Percentiles rank a stretch among this genome's conserved stretches.
These are phyloP conservation scores for Alternaria arborescens DNA, from an alignment of 2,329 filamentous ascomycete genomes.

Conservation along the genomic window DNA sequence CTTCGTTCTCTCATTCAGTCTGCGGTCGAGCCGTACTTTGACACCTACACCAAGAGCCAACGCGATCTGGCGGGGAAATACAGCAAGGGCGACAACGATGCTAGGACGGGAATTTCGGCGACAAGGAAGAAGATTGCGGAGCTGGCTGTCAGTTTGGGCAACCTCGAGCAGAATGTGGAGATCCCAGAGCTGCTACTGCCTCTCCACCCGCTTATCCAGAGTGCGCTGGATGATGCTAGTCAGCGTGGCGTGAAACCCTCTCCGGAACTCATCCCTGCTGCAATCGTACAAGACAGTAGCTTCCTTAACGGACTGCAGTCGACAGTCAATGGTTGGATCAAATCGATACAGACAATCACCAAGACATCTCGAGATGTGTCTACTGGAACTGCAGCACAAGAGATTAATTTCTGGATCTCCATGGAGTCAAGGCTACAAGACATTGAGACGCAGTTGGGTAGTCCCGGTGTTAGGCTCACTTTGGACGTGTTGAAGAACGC, in stretches of 20 bases:
- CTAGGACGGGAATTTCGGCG: slow-evolving; percentile 94
- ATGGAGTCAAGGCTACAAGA: slow-evolving; percentile 94
- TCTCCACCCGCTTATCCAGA: slow-evolving; percentile 88
- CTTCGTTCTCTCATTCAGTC: slow-evolving; percentile 91
- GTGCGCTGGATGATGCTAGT: slow-evolving; percentile 80
- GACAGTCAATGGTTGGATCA: slow-evolving; percentile 97
- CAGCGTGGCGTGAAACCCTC: slow-evolving; percentile 72
- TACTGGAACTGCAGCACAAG: slow-evolving; percentile 84
- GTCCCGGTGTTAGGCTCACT: slow-evolving; percentile 88
- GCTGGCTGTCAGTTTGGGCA: slow-evolving; percentile 85
- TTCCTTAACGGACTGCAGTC: slow-evolving; percentile 95
- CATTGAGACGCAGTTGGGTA: slow-evolving; percentile 87
- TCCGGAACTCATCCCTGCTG: slow-evolving; percentile 77
- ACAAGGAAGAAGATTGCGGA: slow-evolving; percentile 98
- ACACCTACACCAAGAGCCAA: slow-evolving; percentile 83
- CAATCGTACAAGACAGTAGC: slow-evolving; percentile 84
- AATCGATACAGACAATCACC: slow-evolving; percentile 95
- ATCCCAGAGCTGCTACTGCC: slow-evolving; percentile 90
- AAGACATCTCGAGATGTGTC: slow-evolving; percentile 88
- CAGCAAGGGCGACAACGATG: slow-evolving; percentile 82
- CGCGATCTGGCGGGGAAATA: slow-evolving; percentile 58
- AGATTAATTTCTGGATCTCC: slow-evolving; percentile 98
- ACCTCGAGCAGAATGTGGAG: slow-evolving; percentile 97
- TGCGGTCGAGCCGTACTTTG: slow-evolving; percentile 93
- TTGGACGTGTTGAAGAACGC: slow-evolving; percentile 95